Base-by-base conservation (phyloP, 1,284 basidiomycete genomes). In the Paramarasmius palmivorus region DNA sequence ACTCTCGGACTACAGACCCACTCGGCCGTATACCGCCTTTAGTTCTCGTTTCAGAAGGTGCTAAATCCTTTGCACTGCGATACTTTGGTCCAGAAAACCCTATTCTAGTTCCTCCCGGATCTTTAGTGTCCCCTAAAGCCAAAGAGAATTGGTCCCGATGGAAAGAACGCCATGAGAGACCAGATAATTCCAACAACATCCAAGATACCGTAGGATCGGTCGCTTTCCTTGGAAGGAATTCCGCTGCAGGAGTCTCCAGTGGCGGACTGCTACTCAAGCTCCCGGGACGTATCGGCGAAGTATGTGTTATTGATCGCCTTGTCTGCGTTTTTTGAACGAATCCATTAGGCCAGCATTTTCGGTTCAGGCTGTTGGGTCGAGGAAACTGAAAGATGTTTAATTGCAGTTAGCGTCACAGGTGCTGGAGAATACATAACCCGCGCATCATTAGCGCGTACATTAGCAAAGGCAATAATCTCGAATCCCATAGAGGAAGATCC, bases 131-230 rank as follows among this genome's bases (percentile, higher is more conserved):
- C 26, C 68, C 76, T 3, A 68, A 72, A 32, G 80, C 88, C 0
- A 61, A 52, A 17, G 59, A 65, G n/a, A 77, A 82, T 39, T 92
- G 87, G 88, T 58, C 64, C 39, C 73, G 68, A 50, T 92, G 89
- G 90, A 83, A 70, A 61, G 58, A 57, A 15, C 68, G 73, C 34
- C 50, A 59, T 19, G 29, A 45, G 3, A 15, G 38, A 10, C 44
- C 34, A 6, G 53, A 58, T 20, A 62, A 53, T 26, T 39, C 74
- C 38, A 57, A 61, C 29, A 65, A 69, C 39, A 69, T 81, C 48
- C 86, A 90, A 62, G 89, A 92, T 64, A 92, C 89, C 0, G 90
- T 92, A 4, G 89, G 89, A 19, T 87, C 88, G 15, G 73, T 90
- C 37, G 79, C 73, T 12, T 82, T 57, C 4, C 52, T 58, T 2